Evolutionary conservation across 148 eudicot species (phyloP).

Genomic region (Diospyros lotus): DNA sequence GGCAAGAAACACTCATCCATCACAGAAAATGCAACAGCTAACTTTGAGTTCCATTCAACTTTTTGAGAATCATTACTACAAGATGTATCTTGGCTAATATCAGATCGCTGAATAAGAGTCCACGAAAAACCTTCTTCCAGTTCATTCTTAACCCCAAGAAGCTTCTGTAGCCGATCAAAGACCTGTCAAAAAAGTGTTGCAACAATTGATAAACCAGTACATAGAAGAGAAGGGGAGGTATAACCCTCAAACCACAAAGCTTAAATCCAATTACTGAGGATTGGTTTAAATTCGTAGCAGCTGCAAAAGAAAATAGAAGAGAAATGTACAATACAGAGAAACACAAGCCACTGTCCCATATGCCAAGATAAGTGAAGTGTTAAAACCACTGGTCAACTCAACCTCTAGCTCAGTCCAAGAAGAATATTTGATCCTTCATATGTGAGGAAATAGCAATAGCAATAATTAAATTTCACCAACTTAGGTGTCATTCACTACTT

Average conservation of each 20-base stretch:
- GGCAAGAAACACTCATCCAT: constrained; percentile 97
- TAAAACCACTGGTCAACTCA: neutral
- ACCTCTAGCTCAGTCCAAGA: neutral
- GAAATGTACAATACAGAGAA: neutral
- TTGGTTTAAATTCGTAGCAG: neutral
- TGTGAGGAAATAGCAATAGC: neutral
- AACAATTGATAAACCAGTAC: constrained; percentile 5
- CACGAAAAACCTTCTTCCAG: constrained; percentile 78
- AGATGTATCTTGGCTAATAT: constrained; percentile 32
- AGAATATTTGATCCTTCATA: neutral
- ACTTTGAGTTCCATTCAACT: constrained; percentile 74
- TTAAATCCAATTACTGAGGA: neutral
- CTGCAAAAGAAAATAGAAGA: neutral
- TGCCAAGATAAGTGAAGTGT: too few species aligned
- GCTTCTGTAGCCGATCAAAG: constrained; percentile 44
- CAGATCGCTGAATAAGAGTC: constrained; percentile 61
- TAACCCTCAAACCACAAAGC: neutral
- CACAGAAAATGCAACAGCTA: constrained; percentile 72
- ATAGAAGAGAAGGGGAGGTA: neutral
- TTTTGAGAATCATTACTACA: constrained; percentile 24
- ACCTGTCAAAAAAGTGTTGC: constrained; percentile 37
- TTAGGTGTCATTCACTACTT: constrained; percentile 2
- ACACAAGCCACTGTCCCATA: neutral
- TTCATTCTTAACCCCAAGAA: constrained; percentile 58
- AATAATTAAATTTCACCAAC: neutral